These are phyloP conservation scores for Metschnikowia noctiluminum DNA, from an alignment of 805 yeast species.

Conservation along the genomic window DNA sequence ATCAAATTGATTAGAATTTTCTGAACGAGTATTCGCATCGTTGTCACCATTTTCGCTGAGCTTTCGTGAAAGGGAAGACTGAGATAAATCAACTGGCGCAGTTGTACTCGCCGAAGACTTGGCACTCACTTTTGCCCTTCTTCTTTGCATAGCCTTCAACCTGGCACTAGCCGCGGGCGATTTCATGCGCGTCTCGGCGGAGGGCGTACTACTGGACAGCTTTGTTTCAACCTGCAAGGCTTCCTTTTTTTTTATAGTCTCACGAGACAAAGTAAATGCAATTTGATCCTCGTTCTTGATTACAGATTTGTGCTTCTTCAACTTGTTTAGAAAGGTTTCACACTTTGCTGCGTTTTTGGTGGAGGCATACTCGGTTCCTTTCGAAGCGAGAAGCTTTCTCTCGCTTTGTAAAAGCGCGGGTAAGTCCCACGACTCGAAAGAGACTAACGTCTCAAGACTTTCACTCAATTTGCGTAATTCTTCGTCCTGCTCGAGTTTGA, in stretches of 20 bases:
- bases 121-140: constrained; percentile 76
- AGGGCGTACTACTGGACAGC: constrained; percentile 3
- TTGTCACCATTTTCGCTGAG: constrained; percentile 42
- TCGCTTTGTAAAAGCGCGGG: constrained; percentile 48
- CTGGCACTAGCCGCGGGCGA: constrained; percentile 57
- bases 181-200: constrained; percentile 22
- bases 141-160: constrained; percentile 89
- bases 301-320: constrained; percentile 49
- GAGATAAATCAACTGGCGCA: constrained; percentile 63
- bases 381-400: constrained; percentile 59
- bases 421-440: constrained; percentile 51
- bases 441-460: constrained; percentile 39
- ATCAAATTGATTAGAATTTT: constrained; percentile 42
- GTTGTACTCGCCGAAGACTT: constrained; percentile 44
- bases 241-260: neutral
- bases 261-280: neutral
- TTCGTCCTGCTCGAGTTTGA: constrained; percentile 41
- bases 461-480: constrained; percentile 41
- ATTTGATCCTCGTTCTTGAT: constrained; percentile 21
- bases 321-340: constrained; percentile 41
- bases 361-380: constrained; percentile 43
- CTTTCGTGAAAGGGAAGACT: constrained; percentile 61
- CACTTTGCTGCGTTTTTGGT: constrained; percentile 36
- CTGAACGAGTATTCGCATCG: constrained; percentile 10
- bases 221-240: constrained; percentile 1